Evolutionary conservation across 805 yeast species (phyloP).

Genomic region (Alloascoidea africana): DNA sequence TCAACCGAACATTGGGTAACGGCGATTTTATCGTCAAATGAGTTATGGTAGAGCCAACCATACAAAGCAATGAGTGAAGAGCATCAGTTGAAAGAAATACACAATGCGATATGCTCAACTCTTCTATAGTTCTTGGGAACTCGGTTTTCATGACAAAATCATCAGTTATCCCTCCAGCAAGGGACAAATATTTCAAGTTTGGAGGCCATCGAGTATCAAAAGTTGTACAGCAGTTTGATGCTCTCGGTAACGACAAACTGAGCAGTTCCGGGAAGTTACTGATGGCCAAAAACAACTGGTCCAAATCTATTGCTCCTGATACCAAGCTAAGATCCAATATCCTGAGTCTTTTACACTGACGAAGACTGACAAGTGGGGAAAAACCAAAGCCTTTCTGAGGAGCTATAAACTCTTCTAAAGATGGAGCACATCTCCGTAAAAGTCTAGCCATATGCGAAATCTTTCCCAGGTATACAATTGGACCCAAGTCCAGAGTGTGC

Average conservation of each 20-base stretch:
- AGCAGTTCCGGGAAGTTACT: constrained; percentile 45
- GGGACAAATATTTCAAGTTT: constrained; percentile 48
- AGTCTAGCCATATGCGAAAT: constrained; percentile 77
- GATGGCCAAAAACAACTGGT: constrained; percentile 67
- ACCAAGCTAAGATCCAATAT: constrained; percentile 72
- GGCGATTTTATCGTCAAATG: constrained; percentile 68
- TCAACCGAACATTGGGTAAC: constrained; percentile 61
- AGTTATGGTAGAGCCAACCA: constrained; percentile 51
- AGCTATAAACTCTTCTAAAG: constrained; percentile 59
- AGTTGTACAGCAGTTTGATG: constrained; percentile 52
- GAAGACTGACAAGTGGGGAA: constrained; percentile 72
- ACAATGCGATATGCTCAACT: constrained; percentile 75
- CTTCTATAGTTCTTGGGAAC: constrained; percentile 62
- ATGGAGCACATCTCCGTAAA: constrained; percentile 57
- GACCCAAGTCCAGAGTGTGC: constrained; percentile 54
- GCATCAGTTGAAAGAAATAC: constrained; percentile 60
- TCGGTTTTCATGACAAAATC: constrained; percentile 52
- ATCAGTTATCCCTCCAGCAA: constrained; percentile 84
- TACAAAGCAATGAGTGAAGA: constrained; percentile 41
- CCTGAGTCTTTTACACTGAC: constrained; percentile 48
- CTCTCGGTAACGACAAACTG: constrained; percentile 75
- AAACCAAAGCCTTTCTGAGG: constrained; percentile 93
- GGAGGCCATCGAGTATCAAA: constrained; percentile 65
- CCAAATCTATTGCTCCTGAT: constrained; percentile 77
- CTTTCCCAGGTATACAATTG: constrained; percentile 79